Evolutionary conservation across 352 stramenopile species (phyloP), one percentile per base, ranked within the genome.

Genomic region (Globisporangium parvum): DNA sequence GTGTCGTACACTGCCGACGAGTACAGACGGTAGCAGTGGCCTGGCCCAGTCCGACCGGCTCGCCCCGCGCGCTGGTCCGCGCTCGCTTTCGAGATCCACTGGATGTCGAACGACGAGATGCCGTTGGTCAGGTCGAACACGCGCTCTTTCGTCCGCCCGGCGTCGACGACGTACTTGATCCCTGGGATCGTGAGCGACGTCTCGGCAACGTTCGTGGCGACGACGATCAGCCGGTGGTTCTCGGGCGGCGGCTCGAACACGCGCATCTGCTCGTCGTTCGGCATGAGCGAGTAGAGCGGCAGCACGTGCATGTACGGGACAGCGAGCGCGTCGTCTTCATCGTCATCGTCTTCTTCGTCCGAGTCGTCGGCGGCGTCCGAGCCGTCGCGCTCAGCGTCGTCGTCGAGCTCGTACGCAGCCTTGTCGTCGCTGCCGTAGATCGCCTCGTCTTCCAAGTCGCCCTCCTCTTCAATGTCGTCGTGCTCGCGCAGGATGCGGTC

Each of bases 141-240:
- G 49, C 93, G 84, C 59, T 96, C 95, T 72, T 99, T 99, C 23
- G 95, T 93, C 37, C 96, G 77, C 6, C 97, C 97, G 50, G 84
- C 93, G 53, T 99, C 97, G 1, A 99, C 96, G 20, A 99, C 97
- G 57, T 98, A 98, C 41, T 95, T 96, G 65, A 98, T 97, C 3
- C 80, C 85, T 10, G 92, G 92, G 54, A 98, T 98, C 21, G 94
- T 98, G 37, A 98, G 68, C 37, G 88, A 98, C 15, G 97, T 99
- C 75, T 99, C 97, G 0, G 97, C 96, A 44, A 99, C 97, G 67
- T 99, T 99, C 18, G 97, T 99, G 15, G 96, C 91, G 20, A 99
- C 80, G 6, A 99, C 95, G 41, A 99, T 87, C 23, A 99, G 70
- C 2, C 96, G 85, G 50, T 96, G 75, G 52, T 84, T 83, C 35